Conservation (phyloP, 441 rosid genomes). For the Oxalis stricta region DNA sequence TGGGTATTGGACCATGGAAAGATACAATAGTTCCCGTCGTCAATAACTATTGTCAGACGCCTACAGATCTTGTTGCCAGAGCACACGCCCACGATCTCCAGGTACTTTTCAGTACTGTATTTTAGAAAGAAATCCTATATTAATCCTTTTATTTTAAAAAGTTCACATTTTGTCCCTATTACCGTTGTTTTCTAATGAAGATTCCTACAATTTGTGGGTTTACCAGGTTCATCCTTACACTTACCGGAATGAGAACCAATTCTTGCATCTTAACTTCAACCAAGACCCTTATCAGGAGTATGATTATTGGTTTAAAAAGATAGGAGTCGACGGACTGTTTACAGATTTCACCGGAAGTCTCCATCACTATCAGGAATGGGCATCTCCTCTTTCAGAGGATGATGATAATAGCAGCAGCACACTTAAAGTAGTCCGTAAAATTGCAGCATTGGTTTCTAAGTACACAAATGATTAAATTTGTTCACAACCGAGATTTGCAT, state of each 20-base stretch:
- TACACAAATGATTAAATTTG: conserved; percentile 12
- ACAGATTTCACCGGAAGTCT: conserved; percentile 91
- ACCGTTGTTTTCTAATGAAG: neutral
- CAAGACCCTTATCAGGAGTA: conserved; percentile 71
- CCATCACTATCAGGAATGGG: conserved; percentile 50
- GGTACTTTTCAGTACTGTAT: conserved; percentile 24
- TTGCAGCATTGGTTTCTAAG: conserved; percentile 22
- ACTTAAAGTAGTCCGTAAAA: conserved; percentile 26
- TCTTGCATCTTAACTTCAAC: conserved; percentile 51
- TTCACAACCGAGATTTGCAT: too few relatives aligned
- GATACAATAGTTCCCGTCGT: conserved; percentile 72
- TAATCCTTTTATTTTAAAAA: too few relatives aligned
- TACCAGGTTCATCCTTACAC: conserved; percentile 89
- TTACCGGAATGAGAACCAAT: conserved; percentile 55
- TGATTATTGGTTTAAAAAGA: conserved; percentile 62
- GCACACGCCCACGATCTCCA: conserved; percentile 73
- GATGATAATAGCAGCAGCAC: conserved; percentile 5
- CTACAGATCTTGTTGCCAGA: conserved; percentile 78
- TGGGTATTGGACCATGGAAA: conserved; percentile 97
- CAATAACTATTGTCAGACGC: conserved; percentile 39
- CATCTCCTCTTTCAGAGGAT: conserved; percentile 25
- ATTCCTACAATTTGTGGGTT: neutral
- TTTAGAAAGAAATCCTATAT: too few relatives aligned
- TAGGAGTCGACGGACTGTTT: conserved; percentile 84
- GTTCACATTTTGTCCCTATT: neutral